Evolutionary conservation across 2,329 filamentous ascomycete species (phyloP).

Genomic region (Fusarium irregulare): DNA sequence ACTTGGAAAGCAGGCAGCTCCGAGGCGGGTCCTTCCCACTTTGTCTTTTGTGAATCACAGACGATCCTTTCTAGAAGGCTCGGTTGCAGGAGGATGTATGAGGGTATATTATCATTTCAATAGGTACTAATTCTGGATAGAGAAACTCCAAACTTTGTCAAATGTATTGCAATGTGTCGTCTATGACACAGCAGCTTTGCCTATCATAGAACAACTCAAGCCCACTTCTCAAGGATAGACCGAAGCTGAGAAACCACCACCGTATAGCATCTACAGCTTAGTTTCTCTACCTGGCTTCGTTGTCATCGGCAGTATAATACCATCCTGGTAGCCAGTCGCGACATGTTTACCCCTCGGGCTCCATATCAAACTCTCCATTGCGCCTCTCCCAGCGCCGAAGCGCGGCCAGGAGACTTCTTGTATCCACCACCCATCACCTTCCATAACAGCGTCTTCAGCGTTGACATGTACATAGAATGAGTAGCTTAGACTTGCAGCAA

Average conservation of each 20-base stretch:
- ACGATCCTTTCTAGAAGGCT: not conserved
- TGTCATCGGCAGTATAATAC: conserved; percentile 52
- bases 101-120: not conserved
- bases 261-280: conserved; percentile 6
- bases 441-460: conserved; percentile 60
- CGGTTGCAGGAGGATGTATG: not conserved
- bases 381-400: conserved; percentile 58
- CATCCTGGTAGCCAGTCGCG: conserved; percentile 67
- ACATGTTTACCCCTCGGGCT: conserved; percentile 64
- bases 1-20: not conserved
- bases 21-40: not conserved
- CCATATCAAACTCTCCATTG: conserved; percentile 64
- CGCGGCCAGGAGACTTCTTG: conserved; percentile 64
- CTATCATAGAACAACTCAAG: not conserved
- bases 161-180: not conserved
- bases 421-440: conserved; percentile 63
- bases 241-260: not conserved
- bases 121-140: not conserved
- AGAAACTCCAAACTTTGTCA: not conserved
- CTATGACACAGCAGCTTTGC: not conserved
- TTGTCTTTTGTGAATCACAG: not conserved
- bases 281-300: conserved; percentile 3
- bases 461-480: conserved; percentile 65
- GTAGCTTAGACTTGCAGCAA: conserved; percentile 61
- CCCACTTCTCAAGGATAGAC: not conserved